Conservation (phyloP, 257 asterid genomes). For the Solanum ossicruentum region DNA sequence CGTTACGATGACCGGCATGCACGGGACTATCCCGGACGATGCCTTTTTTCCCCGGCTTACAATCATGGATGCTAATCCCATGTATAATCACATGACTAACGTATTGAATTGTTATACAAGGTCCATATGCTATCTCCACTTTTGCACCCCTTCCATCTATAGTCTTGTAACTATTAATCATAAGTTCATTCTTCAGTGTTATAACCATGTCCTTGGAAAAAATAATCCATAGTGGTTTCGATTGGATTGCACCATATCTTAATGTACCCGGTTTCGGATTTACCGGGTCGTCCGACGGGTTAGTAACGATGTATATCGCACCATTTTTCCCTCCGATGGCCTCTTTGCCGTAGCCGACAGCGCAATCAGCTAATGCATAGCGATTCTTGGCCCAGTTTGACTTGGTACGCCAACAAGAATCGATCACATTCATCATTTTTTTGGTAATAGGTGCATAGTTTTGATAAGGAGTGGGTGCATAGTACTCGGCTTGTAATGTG, state of each 20-base stretch:
- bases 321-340: constrained; percentile 69
- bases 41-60: constrained; percentile 58
- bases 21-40: constrained; percentile 30
- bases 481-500: constrained; percentile 7
- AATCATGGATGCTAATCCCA: constrained; percentile 67
- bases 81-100: constrained; percentile 61
- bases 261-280: constrained; percentile 68
- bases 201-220: constrained; percentile 56
- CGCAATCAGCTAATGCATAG: constrained; percentile 53
- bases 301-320: constrained; percentile 37
- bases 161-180: constrained; percentile 67
- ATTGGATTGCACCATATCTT: constrained; percentile 54
- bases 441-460: neutral
- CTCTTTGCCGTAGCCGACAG: constrained; percentile 51
- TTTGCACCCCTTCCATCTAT: constrained; percentile 83
- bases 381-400: constrained; percentile 63
- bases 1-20: constrained; percentile 48
- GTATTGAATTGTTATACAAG: constrained; percentile 54
- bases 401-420: constrained; percentile 58
- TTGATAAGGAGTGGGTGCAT: neutral
- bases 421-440: constrained; percentile 41
- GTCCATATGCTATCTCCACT: constrained; percentile 80
- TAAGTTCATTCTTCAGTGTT: constrained; percentile 43
- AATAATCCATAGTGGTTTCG: constrained; percentile 56
- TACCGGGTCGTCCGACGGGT: constrained; percentile 46